Evolutionary conservation across 805 yeast species (phyloP).

Genomic region (Candida insectorum): DNA sequence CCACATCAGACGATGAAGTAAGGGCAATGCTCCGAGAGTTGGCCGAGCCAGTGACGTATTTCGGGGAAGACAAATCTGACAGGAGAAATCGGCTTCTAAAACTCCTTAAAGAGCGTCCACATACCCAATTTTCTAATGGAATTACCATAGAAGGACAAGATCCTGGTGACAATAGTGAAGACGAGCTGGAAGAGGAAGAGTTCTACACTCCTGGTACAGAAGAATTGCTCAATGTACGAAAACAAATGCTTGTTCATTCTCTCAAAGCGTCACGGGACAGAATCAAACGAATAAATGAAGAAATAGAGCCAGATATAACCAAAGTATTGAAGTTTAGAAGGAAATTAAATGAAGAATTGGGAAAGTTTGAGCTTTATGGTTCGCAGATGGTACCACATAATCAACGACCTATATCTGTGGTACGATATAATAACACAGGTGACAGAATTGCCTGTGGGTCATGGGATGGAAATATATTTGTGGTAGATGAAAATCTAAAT

Average conservation of each 20-base stretch:
- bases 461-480: conserved; percentile 74
- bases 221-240: conserved; percentile 51
- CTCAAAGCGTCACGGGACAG: conserved; percentile 44
- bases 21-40: conserved; percentile 42
- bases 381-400: conserved; percentile 62
- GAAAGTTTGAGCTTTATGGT: conserved; percentile 47
- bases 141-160: conserved; percentile 39
- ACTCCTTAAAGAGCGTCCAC: conserved; percentile 33
- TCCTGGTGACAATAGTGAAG: conserved; percentile 14
- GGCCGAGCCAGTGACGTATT: conserved; percentile 54
- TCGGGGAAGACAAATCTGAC: conserved; percentile 58
- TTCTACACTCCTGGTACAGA: conserved; percentile 78
- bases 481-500: conserved; percentile 44
- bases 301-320: conserved; percentile 32
- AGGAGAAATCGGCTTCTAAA: conserved; percentile 59
- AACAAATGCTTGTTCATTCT: conserved; percentile 50
- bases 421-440: conserved; percentile 42
- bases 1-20: conserved; percentile 68
- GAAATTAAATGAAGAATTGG: conserved; percentile 27
- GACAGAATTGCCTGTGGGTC: conserved; percentile 60
- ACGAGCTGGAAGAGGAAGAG: conserved; percentile 44
- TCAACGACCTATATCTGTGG: conserved; percentile 63
- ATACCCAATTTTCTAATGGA: conserved; percentile 11
- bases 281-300: conserved; percentile 27
- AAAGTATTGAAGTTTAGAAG: conserved; percentile 49